Evolutionary conservation across 192 early-diverging fungal genomes (phyloP).

Genomic region (Gamsiella multidivaricata): DNA sequence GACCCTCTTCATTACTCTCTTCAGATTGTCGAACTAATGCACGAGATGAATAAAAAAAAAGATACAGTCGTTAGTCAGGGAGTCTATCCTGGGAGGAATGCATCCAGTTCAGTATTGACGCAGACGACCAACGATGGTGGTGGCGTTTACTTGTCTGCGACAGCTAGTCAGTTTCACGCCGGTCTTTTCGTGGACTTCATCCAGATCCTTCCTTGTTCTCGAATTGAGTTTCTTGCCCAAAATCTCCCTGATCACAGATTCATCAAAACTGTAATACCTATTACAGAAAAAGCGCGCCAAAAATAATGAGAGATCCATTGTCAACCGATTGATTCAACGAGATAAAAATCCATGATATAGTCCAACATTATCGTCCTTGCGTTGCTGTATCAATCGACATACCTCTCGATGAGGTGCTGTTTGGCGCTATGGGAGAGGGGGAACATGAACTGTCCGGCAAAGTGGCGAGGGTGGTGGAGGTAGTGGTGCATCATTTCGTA

Average conservation of each 20-base stretch:
- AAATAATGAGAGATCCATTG: no score
- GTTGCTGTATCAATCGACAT: background rate
- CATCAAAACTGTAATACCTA: slow-evolving; percentile 61
- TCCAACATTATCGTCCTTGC: background rate
- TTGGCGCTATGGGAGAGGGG: slow-evolving; percentile 51
- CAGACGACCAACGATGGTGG: no score
- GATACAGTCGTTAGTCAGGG: no score
- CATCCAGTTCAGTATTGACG: background rate
- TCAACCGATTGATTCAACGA: no score
- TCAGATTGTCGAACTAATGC: slow-evolving; percentile 58
- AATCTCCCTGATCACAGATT: slow-evolving; percentile 55
- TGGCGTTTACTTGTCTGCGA: slow-evolving; percentile 60
- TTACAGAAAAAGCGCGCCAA: background rate
- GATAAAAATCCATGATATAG: no score
- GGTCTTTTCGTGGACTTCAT: slow-evolving; percentile 56
- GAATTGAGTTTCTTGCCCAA: slow-evolving; percentile 58
- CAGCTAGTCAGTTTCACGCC: slow-evolving; percentile 46
- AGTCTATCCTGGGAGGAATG: background rate
- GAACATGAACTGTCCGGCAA: slow-evolving; percentile 54
- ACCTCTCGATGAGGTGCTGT: slow-evolving; percentile 54
- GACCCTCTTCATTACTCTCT: slow-evolving; percentile 55
- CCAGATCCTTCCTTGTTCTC: slow-evolving; percentile 57
- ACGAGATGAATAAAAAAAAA: background rate
- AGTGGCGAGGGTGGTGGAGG: slow-evolving; percentile 52
- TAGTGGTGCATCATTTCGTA: slow-evolving; percentile 56